A percentile compares a stretch with the other conserved stretches of the same genome.
These are phyloP conservation scores for Plasmodium chabaudi DNA, from an alignment of 169 alveolate genomes.

Conservation along the genomic window DNA sequence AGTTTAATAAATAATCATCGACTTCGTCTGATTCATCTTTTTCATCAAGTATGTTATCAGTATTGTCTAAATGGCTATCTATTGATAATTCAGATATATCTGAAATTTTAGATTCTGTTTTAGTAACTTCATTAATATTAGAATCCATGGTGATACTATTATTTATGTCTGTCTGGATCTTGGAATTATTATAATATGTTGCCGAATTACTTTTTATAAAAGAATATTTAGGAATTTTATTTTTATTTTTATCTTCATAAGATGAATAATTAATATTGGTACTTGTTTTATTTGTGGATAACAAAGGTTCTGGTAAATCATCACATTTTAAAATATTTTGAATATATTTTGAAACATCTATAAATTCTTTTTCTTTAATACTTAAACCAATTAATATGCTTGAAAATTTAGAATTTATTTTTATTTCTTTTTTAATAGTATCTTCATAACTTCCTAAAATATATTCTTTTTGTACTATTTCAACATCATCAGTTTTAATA, in stretches of 20 bases:
- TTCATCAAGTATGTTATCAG: not conserved
- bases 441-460: slow-evolving; percentile 52
- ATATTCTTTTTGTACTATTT: slow-evolving; percentile 57
- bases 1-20: slow-evolving; percentile 51
- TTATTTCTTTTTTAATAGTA: slow-evolving; percentile 50
- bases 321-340: slow-evolving; percentile 60
- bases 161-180: not conserved
- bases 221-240: not conserved
- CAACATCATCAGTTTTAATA: slow-evolving; percentile 54
- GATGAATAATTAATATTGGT: not conserved
- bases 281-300: not conserved
- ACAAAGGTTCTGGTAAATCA: not conserved
- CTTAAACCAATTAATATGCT: slow-evolving; percentile 25
- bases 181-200: too few species aligned
- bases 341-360: slow-evolving; percentile 40
- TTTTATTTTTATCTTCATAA: not conserved
- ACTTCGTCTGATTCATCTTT: slow-evolving; percentile 10
- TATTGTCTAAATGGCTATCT: too few species aligned
- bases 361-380: slow-evolving; percentile 68
- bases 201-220: too few species aligned
- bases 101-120: not conserved
- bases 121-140: not conserved
- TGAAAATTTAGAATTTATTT: slow-evolving; percentile 41
- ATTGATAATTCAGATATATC: not conserved
- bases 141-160: not conserved